phyloP scores from a whole-genome alignment of 2,329 filamentous ascomycete genomes.

The Arachnopeziza araneosa region DNA sequence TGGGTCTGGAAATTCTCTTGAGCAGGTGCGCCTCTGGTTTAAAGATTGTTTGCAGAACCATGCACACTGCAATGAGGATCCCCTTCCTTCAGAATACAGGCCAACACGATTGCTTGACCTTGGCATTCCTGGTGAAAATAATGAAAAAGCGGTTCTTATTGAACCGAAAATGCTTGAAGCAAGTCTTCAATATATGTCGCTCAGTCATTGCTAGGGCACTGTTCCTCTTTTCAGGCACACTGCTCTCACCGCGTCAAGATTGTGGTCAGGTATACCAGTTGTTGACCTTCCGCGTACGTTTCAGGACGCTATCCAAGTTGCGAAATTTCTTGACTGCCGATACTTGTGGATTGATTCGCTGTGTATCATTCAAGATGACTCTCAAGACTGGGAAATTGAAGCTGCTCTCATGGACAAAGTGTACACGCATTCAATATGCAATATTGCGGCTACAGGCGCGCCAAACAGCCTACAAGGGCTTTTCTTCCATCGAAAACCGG shows the following conservation, averaged over 20 bases:
- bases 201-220: neutral
- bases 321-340: neutral
- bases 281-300: neutral
- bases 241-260: neutral
- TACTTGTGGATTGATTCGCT: slow-evolving; percentile 1
- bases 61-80: neutral
- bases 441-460: neutral
- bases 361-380: neutral
- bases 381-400: neutral
- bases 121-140: neutral
- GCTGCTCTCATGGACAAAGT: neutral
- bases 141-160: neutral
- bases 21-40: neutral
- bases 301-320: neutral
- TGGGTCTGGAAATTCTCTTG: neutral
- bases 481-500: neutral
- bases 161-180: neutral
- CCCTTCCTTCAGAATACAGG: neutral
- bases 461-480: neutral
- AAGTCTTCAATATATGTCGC: neutral
- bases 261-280: neutral
- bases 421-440: neutral
- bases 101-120: neutral
- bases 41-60: neutral
- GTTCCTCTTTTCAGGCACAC: neutral